Percentiles rank a stretch among this genome's conserved stretches.
Conservation (phyloP, 768 basidiomycete genomes). For the Lactarius hengduanensis region DNA sequence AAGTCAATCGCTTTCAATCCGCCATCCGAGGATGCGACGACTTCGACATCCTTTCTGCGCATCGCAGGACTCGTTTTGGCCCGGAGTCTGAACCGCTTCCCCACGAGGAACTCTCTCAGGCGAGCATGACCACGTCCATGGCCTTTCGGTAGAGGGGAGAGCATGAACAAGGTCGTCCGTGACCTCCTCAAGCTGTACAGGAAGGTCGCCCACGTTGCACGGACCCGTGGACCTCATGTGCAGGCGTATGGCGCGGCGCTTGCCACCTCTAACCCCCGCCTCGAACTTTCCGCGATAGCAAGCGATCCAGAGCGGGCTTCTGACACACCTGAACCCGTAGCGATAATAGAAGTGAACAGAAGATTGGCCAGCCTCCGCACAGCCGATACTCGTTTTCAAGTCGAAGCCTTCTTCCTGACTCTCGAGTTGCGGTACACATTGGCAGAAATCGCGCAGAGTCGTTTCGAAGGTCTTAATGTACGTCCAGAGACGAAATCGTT, state of each 20-base stretch:
- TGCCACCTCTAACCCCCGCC: conserved; percentile 35
- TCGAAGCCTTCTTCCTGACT: conserved; percentile 38
- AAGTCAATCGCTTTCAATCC: conserved; percentile 23
- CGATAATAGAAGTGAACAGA: conserved; percentile 34
- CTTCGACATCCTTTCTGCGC: background rate
- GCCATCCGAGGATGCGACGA: conserved; percentile 1
- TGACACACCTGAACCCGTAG: conserved; percentile 33
- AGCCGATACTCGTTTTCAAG: conserved; percentile 37
- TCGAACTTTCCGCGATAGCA: conserved; percentile 33
- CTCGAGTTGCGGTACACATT: conserved; percentile 39
- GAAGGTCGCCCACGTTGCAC: conserved; percentile 30
- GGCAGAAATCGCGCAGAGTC: conserved; percentile 34
- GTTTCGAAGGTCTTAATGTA: conserved; percentile 28
- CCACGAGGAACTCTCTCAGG: conserved; percentile 1
- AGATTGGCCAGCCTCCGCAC: conserved; percentile 39
- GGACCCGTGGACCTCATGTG: conserved; percentile 35
- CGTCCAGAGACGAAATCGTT: conserved; percentile 11
- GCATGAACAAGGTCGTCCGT: conserved; percentile 31
- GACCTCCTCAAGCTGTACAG: conserved; percentile 33
- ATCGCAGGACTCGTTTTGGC: conserved; percentile 4
- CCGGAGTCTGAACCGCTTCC: conserved; percentile 29
- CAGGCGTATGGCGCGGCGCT: conserved; percentile 39
- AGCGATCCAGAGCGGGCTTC: conserved; percentile 28
- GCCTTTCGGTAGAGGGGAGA: conserved; percentile 22
- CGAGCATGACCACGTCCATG: conserved; percentile 29